These are phyloP conservation scores for Xerocomus amazonicus DNA, from an alignment of 1,284 basidiomycete species.

Conservation along the genomic window DNA sequence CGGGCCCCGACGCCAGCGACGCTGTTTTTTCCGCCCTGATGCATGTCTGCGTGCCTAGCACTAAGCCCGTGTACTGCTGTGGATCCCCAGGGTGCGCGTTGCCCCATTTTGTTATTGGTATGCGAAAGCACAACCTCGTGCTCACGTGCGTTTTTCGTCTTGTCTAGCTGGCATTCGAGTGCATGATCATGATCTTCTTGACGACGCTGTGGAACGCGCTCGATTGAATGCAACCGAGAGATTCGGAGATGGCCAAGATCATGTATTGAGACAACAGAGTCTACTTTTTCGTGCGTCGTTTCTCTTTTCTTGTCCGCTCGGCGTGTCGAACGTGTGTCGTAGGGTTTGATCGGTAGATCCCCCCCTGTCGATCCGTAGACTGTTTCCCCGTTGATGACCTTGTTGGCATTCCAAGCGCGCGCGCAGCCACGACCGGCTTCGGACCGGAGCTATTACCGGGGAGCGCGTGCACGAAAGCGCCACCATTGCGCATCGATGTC, in stretches of 20 bases:
- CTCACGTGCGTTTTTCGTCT: neutral
- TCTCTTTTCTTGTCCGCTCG: neutral
- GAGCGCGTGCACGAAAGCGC: too few species aligned
- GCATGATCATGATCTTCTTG: slow-evolving; percentile 37
- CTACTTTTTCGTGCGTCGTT: slow-evolving; percentile 38
- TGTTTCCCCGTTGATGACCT: neutral
- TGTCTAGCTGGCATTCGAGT: slow-evolving; percentile 36
- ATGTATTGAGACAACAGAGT: slow-evolving; percentile 37
- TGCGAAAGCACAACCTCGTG: neutral
- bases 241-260: slow-evolving; percentile 23
- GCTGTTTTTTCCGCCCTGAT: slow-evolving; percentile 8
- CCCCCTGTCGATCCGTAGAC: neutral
- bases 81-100: slow-evolving; percentile 32
- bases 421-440: too few species aligned
- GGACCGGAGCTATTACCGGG: too few species aligned
- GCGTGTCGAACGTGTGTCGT: neutral
- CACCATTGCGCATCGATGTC: too few species aligned
- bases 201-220: slow-evolving; percentile 38
- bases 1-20: slow-evolving; percentile 6
- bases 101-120: too few species aligned
- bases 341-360: slow-evolving; percentile 30
- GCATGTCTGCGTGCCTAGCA: slow-evolving; percentile 16
- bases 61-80: slow-evolving; percentile 24
- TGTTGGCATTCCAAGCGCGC: too few species aligned
- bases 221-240: slow-evolving; percentile 26